These are phyloP conservation scores for Helicostylum pulchrum DNA, from an alignment of 192 early-diverging fungal genomes.

Conservation along the genomic window DNA sequence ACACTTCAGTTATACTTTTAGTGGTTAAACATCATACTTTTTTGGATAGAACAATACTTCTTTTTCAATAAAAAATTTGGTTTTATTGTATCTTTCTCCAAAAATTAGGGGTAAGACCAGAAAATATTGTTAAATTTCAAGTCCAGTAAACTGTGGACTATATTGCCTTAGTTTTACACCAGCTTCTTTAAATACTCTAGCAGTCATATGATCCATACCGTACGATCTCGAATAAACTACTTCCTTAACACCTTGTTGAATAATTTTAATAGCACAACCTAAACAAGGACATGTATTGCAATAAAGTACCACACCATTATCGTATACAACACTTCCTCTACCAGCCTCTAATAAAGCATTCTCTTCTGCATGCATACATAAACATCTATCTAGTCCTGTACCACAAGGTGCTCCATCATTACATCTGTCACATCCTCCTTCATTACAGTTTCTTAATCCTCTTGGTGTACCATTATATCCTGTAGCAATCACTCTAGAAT, in stretches of 20 bases:
- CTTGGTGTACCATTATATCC: slow-evolving; percentile 99
- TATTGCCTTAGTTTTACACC: slow-evolving; percentile 77
- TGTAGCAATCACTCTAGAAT: slow-evolving; percentile 87
- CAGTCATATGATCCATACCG: slow-evolving; percentile 90
- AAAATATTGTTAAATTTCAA: too few relatives aligned
- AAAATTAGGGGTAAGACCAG: too few relatives aligned
- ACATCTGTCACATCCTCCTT: slow-evolving; percentile 92
- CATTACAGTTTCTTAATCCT: slow-evolving; percentile 88
- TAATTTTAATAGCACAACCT: slow-evolving; percentile 95
- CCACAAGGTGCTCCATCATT: slow-evolving; percentile 84
- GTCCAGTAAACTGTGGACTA: too few relatives aligned
- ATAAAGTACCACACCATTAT: slow-evolving; percentile 76
- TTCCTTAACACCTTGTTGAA: slow-evolving; percentile 87
- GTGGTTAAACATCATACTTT: too few relatives aligned
- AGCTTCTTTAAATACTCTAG: slow-evolving; percentile 79
- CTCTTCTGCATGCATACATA: slow-evolving; percentile 98
- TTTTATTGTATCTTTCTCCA: too few relatives aligned
- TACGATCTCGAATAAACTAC: slow-evolving; percentile 94
- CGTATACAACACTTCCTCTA: slow-evolving; percentile 67
- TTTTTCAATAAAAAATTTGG: too few relatives aligned
- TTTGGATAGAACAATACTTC: too few relatives aligned
- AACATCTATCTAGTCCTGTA: slow-evolving; percentile 75
- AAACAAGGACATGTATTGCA: slow-evolving; percentile 92
- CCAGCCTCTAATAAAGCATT: slow-evolving; percentile 98
- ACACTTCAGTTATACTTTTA: too few relatives aligned